Conservation (phyloP, 1,139 yeast genomes). For the Hemisphaericaspora xylanilytica region DNA sequence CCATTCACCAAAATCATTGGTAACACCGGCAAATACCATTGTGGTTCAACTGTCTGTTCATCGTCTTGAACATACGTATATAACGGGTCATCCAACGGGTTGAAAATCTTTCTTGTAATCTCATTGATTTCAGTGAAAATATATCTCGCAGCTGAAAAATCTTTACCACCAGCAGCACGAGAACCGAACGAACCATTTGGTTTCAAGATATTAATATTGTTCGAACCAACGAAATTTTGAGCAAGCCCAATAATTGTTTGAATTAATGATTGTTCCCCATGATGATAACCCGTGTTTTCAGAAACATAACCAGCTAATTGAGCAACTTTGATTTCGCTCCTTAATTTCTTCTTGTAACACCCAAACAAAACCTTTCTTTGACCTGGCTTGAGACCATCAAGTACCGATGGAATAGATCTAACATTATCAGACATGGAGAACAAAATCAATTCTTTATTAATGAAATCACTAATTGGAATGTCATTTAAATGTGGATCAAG, state of each 20-base stretch:
- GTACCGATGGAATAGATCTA: constrained; percentile 89
- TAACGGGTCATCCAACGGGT: constrained; percentile 77
- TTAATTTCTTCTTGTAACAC: constrained; percentile 78
- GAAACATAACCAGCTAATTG: constrained; percentile 89
- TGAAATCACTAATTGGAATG: constrained; percentile 91
- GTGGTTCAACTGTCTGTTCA: constrained; percentile 92
- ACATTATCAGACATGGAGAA: constrained; percentile 97
- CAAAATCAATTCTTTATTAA: constrained; percentile 89
- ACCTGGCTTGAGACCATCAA: constrained; percentile 97
- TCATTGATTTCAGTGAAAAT: constrained; percentile 83
- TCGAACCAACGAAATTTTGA: constrained; percentile 91
- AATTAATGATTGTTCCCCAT: constrained; percentile 85
- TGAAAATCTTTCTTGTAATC: constrained; percentile 73
- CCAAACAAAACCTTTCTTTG: constrained; percentile 93
- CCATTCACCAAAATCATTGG: constrained; percentile 96
- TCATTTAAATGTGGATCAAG: constrained; percentile 74
- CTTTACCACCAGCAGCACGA: constrained; percentile 96
- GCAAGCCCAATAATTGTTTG: constrained; percentile 94
- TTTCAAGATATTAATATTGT: constrained; percentile 76
- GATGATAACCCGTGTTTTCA: constrained; percentile 92
- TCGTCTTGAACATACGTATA: constrained; percentile 86
- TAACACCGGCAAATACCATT: constrained; percentile 88
- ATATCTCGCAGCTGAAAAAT: constrained; percentile 98
- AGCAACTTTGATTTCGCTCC: constrained; percentile 81
- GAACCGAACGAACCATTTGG: constrained; percentile 98